A percentile compares a stretch with the other conserved stretches of the same genome.
These are phyloP conservation scores for Claviceps pusilla DNA, from an alignment of 2,329 filamentous ascomycete genomes.

Conservation along the genomic window DNA sequence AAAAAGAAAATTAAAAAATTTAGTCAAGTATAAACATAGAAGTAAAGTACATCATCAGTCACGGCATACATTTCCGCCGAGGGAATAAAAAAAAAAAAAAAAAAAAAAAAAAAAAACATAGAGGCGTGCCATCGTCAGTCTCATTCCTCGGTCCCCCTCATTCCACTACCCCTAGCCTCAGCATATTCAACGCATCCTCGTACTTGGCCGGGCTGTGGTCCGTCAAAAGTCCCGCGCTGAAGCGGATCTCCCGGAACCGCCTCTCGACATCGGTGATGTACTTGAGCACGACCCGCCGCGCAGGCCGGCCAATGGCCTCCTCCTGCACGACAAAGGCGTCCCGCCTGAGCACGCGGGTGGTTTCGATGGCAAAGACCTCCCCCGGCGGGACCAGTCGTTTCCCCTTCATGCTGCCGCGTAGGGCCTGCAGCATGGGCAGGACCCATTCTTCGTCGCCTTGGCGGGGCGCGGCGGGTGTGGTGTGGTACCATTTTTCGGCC, in stretches of 20 bases:
- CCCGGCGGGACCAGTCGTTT: conserved; percentile 60
- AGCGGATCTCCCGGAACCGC: conserved; percentile 54
- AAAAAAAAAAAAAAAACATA: not conserved
- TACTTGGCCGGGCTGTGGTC: conserved; percentile 65
- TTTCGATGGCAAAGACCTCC: conserved; percentile 61
- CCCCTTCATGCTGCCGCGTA: conserved; percentile 53
- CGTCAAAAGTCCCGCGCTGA: conserved; percentile 58
- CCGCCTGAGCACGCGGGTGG: conserved; percentile 48
- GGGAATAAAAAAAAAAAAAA: not conserved
- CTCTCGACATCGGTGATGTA: conserved; percentile 58
- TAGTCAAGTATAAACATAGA: too few species aligned
- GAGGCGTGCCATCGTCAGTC: not conserved
- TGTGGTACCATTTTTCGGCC: conserved; percentile 42
- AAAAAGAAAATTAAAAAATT: too few species aligned
- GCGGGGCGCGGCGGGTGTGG: conserved; percentile 13
- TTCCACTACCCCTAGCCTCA: conserved; percentile 34
- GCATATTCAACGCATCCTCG: conserved; percentile 50
- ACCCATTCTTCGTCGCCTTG: conserved; percentile 55
- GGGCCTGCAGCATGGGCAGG: conserved; percentile 47
- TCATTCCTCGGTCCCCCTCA: not conserved
- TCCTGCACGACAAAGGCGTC: conserved; percentile 42
- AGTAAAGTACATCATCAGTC: too few species aligned
- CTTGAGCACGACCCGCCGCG: conserved; percentile 52
- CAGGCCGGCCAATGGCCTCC: conserved; percentile 46
- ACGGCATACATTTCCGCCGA: too few species aligned